A percentile compares a stretch with the other conserved stretches of the same genome.
These are phyloP conservation scores for Sanghuangporus weigelae DNA, from an alignment of 1,284 basidiomycete species.

Conservation along the genomic window DNA sequence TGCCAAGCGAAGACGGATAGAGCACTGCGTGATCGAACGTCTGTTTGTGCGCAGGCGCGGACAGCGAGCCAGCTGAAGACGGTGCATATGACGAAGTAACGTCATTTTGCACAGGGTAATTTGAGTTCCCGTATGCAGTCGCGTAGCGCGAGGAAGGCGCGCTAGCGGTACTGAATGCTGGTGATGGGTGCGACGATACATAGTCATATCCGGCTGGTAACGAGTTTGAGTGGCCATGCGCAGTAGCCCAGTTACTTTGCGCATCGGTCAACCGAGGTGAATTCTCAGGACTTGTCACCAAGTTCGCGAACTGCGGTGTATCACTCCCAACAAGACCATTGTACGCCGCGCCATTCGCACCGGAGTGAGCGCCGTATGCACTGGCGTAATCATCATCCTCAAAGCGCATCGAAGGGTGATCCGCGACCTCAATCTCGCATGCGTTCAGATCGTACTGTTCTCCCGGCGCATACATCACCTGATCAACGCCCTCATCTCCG, in stretches of 20 bases:
- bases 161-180: slow-evolving; percentile 37
- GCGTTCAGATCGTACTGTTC: slow-evolving; percentile 26
- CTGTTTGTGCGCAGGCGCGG: slow-evolving; percentile 63
- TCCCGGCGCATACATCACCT: slow-evolving; percentile 23
- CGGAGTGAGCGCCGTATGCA: slow-evolving; percentile 49
- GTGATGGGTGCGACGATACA: slow-evolving; percentile 26
- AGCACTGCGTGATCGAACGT: slow-evolving; percentile 54
- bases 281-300: slow-evolving; percentile 17
- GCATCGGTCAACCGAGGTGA: slow-evolving; percentile 13
- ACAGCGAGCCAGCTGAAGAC: slow-evolving; percentile 40
- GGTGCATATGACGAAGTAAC: slow-evolving; percentile 29
- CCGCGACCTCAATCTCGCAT: slow-evolving; percentile 53
- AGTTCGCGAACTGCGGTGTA: background rate
- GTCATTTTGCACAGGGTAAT: slow-evolving; percentile 16
- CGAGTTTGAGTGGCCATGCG: slow-evolving; percentile 10
- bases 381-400: slow-evolving; percentile 52
- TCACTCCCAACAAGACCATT: background rate
- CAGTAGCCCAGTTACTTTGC: slow-evolving; percentile 4
- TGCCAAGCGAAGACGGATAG: slow-evolving; percentile 39
- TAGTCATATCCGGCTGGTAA: slow-evolving; percentile 20
- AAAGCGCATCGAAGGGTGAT: slow-evolving; percentile 27
- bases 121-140: slow-evolving; percentile 16
- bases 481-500: slow-evolving; percentile 26
- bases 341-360: slow-evolving; percentile 13
- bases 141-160: slow-evolving; percentile 14